Conservation (phyloP, 768 basidiomycete genomes). For the Crassisporium funariophilum region DNA sequence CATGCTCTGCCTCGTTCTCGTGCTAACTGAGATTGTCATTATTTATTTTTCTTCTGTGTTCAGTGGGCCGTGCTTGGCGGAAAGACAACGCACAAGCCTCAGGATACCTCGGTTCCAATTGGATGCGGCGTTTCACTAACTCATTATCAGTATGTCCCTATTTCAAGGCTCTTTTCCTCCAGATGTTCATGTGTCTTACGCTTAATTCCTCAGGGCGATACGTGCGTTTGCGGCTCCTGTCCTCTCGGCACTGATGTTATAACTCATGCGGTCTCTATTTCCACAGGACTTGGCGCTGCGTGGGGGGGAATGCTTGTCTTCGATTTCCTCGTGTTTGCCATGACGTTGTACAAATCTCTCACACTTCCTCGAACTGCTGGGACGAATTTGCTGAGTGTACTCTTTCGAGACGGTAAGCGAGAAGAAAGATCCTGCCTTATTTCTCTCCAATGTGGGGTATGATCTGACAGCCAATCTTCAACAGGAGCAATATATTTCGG, state of each 20-base stretch:
- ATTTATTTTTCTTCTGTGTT: constrained; percentile 1
- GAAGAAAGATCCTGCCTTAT: background rate
- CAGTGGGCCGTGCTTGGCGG: constrained; percentile 31
- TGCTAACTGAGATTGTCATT: background rate
- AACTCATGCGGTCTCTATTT: background rate
- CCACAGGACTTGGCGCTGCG: constrained; percentile 32
- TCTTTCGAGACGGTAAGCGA: constrained; percentile 41
- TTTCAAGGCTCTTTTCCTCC: background rate
- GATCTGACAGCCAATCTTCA: background rate
- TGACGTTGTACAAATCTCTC: constrained; percentile 44
- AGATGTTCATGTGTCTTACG: background rate
- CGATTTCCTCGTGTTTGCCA: constrained; percentile 39
- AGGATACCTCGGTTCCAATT: constrained; percentile 16
- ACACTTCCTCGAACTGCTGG: constrained; percentile 22
- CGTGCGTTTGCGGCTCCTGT: constrained; percentile 19
- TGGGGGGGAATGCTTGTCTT: constrained; percentile 45
- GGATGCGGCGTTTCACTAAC: constrained; percentile 28
- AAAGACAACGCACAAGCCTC: constrained; percentile 12
- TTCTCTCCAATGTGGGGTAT: background rate
- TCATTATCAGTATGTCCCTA: constrained; percentile 22
- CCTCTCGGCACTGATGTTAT: background rate
- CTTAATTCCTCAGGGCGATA: constrained; percentile 17
- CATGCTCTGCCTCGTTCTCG: background rate
- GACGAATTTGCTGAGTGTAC: constrained; percentile 29
- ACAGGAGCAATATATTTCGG: constrained; percentile 42